Percentiles rank a stretch among this genome's conserved stretches.
Conservation (phyloP, 441 rosid genomes). For the Dalechampia spathulata region DNA sequence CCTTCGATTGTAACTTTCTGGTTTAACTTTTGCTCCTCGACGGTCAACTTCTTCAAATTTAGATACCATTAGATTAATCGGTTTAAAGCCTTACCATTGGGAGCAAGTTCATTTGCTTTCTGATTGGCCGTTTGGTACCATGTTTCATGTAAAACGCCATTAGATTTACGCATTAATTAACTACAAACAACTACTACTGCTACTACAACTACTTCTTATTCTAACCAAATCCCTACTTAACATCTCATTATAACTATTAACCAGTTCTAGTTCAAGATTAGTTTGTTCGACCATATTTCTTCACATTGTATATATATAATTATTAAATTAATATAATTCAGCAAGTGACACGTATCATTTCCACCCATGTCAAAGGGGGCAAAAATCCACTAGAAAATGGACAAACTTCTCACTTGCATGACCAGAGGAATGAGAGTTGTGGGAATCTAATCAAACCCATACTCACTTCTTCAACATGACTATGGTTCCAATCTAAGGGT, state of each 20-base stretch:
- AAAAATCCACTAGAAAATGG: slow-evolving; percentile 11
- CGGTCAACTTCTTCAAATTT: too few species aligned
- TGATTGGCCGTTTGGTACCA: slow-evolving; percentile 13
- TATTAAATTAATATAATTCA: too few species aligned
- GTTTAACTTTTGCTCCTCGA: background rate
- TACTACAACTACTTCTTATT: background rate
- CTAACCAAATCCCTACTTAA: background rate
- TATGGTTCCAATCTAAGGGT: slow-evolving; percentile 20
- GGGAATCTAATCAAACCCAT: slow-evolving; percentile 23
- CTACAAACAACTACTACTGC: background rate
- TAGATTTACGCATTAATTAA: too few species aligned
- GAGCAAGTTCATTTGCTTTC: slow-evolving; percentile 5
- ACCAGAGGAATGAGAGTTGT: slow-evolving; percentile 17
- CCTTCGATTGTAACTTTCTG: too few species aligned
- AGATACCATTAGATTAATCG: too few species aligned
- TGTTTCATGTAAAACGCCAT: too few species aligned
- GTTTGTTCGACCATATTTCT: slow-evolving; percentile 4
- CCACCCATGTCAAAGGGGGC: slow-evolving; percentile 4
- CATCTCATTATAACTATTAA: background rate
- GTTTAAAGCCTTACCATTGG: background rate
- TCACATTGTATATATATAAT: too few species aligned
- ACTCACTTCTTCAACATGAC: background rate
- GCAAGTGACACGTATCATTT: slow-evolving; percentile 18
- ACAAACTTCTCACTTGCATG: slow-evolving; percentile 18
- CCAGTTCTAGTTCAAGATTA: slow-evolving; percentile 10